A percentile compares a stretch with the other conserved stretches of the same genome.
These are phyloP conservation scores for Botrytis squamosa DNA, from an alignment of 2,329 filamentous ascomycete genomes.

Conservation along the genomic window DNA sequence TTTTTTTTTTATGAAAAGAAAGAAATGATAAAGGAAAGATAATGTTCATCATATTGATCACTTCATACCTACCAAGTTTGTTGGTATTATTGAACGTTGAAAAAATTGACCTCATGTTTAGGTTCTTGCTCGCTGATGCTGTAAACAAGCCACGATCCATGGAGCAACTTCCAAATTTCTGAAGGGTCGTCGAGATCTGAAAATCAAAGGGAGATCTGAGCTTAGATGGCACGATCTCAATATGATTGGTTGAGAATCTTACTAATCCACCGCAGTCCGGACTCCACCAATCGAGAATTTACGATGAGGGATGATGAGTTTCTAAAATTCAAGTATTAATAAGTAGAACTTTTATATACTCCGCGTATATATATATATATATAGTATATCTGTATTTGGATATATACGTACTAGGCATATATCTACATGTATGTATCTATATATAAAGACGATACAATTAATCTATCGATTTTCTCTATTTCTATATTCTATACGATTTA, in stretches of 20 bases:
- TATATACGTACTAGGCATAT: no score
- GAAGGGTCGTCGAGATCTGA: conserved; percentile 14
- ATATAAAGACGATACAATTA: neutral
- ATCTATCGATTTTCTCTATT: neutral
- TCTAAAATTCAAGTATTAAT: no score
- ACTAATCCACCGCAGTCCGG: neutral
- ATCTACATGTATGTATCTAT: no score
- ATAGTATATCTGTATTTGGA: no score
- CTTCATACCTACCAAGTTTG: neutral
- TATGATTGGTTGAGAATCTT: neutral
- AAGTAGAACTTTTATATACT: no score
- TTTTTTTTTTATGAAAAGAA: neutral
- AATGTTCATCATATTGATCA: neutral
- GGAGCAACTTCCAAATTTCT: neutral
- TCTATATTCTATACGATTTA: no score
- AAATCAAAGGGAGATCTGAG: conserved; percentile 3
- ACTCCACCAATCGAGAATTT: neutral
- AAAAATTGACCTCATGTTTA: conserved; percentile 2
- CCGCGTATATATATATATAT: no score
- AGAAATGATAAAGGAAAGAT: neutral
- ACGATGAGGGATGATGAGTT: neutral
- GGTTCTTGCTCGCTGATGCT: neutral
- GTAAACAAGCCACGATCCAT: neutral
- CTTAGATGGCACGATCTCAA: no score
- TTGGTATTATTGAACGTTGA: neutral